phyloP scores from a whole-genome alignment of 805 yeast genomes.

The Wickerhamomyces bovis region DNA sequence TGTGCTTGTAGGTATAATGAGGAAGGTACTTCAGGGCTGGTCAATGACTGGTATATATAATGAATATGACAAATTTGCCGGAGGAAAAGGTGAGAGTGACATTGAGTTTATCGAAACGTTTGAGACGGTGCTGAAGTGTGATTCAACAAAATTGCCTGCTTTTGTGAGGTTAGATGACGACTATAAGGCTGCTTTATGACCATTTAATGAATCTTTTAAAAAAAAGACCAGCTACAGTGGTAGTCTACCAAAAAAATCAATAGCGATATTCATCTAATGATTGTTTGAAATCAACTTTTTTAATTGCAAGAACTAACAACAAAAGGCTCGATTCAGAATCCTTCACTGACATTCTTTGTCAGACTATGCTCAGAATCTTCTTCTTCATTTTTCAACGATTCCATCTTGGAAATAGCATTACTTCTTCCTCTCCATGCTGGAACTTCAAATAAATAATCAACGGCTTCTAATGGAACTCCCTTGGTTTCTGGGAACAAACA shows the following conservation, averaged over 20 bases:
- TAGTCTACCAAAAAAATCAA: neutral
- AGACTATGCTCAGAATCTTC: neutral
- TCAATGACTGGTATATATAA: constrained; percentile 87
- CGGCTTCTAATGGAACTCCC: constrained; percentile 40
- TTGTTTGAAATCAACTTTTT: no score
- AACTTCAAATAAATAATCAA: constrained; percentile 26
- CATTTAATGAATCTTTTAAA: neutral
- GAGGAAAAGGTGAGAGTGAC: constrained; percentile 90
- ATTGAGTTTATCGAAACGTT: constrained; percentile 84
- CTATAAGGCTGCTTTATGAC: neutral
- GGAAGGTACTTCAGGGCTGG: constrained; percentile 90
- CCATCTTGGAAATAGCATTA: neutral
- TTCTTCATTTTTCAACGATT: neutral
- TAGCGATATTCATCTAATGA: neutral
- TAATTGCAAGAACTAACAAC: neutral
- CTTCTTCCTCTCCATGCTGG: constrained; percentile 10
- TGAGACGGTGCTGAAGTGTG: constrained; percentile 52
- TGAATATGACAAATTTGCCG: constrained; percentile 88
- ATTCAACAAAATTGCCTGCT: constrained; percentile 47
- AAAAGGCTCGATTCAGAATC: neutral
- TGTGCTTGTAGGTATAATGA: constrained; percentile 82
- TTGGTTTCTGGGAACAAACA: constrained; percentile 40
- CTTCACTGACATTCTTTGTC: neutral
- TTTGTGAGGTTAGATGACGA: constrained; percentile 39
- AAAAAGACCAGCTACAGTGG: neutral